Base-by-base conservation (phyloP, 768 basidiomycete species). In the Sarcomyxa edulis region DNA sequence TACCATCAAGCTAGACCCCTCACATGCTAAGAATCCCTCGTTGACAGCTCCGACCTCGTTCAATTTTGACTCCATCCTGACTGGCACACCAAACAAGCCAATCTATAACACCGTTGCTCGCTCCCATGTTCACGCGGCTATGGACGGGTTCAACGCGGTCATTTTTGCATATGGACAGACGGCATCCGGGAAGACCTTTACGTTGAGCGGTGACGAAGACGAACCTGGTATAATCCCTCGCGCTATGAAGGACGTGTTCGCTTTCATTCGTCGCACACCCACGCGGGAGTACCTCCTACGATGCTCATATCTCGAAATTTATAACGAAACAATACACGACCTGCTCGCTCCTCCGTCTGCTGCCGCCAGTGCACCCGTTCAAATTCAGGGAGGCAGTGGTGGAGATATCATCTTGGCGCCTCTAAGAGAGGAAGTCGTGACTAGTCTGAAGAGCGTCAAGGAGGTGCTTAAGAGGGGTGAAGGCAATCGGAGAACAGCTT, bases 71-170 rank as follows among this genome's bases (percentile, higher is more conserved):
- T 76, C 83, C 25, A 71, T 91, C 42, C 75, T 89, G 35, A 87
- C 81, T 4, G 84, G 84, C 0, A 80, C 83, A 1, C 77, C 81
- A 23, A 91, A 88, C 61, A 87, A 86, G 50, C 77, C 81, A 0
- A 67, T 91, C 6, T 92, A 91, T 55, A 77, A 72, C 28, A 74
- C 81, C 4, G 79, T 84, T 11, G 89, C 84, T 2, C 74, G 77
- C 9, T 81, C 78, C 3, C 89, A 91, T 51, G 87, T 90, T 1
- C 78, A 76, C 40, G 89, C 93, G 3, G 91, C 94, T 7, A 96
- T 98, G 92, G 89, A 91, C 35, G 96, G 96, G 12, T 98, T 80
- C 70, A 97, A 98, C 58, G 78, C 93, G 6, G 89, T 98, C 46
- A 77, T 97, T 28, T 99, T 99, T 50, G 95, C 96, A 0, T 87